Evolutionary conservation across 805 yeast genomes (phyloP).

Genomic region (Saturnispora serradocipensis): DNA sequence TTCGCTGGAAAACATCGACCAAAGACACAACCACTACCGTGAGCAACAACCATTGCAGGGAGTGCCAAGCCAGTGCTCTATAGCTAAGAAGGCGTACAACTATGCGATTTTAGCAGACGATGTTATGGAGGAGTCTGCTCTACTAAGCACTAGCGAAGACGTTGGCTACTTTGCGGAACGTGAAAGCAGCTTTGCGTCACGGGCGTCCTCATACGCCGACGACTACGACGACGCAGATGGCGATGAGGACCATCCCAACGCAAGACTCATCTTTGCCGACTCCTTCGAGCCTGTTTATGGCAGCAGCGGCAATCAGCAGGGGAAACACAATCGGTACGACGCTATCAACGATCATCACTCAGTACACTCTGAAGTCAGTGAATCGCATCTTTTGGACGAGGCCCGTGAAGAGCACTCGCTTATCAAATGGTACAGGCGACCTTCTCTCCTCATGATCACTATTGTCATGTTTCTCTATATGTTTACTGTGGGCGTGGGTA

Average conservation of each 20-base stretch:
- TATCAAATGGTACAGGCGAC: conserved; percentile 47
- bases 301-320: background rate
- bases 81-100: conserved; percentile 3
- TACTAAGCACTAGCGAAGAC: conserved; percentile 17
- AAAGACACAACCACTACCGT: background rate
- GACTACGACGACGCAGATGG: conserved; percentile 18
- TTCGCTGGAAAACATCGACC: background rate
- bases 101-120: conserved; percentile 18
- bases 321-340: background rate
- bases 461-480: conserved; percentile 31
- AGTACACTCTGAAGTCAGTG: conserved; percentile 6
- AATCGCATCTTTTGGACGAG: conserved; percentile 9
- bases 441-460: conserved; percentile 43
- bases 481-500: conserved; percentile 31
- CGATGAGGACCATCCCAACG: conserved; percentile 13
- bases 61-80: background rate
- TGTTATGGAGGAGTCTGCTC: conserved; percentile 33
- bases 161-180: conserved; percentile 22
- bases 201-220: background rate
- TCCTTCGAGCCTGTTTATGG: background rate
- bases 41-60: background rate
- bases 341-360: background rate
- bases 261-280: background rate
- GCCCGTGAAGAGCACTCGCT: conserved; percentile 9
- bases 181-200: conserved; percentile 6